A percentile compares a stretch with the other conserved stretches of the same genome.
Evolutionary conservation across 179 eudicot species (phyloP).

Genomic region (Silene coronaria): DNA sequence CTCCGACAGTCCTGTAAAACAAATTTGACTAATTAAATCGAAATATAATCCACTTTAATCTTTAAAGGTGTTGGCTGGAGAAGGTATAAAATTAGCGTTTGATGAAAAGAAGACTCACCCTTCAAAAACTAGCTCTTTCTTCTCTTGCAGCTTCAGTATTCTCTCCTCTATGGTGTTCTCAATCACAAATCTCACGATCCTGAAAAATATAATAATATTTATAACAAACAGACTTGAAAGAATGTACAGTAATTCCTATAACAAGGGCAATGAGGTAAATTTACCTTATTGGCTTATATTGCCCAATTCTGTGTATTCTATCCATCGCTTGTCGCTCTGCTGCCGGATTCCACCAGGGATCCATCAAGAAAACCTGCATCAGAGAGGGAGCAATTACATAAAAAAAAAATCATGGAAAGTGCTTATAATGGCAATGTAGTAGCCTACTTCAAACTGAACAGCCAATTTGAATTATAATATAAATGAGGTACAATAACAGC

Average conservation of each 20-base stretch:
- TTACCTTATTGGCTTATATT: slow-evolving; percentile 86
- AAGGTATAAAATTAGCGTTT: neutral
- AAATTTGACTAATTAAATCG: neutral
- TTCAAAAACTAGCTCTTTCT: slow-evolving; percentile 86
- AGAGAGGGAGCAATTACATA: neutral
- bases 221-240: neutral
- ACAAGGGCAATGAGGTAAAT: neutral
- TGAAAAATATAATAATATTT: neutral
- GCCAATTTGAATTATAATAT: neutral
- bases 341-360: slow-evolving; percentile 99
- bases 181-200: slow-evolving; percentile 83
- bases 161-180: slow-evolving; percentile 87
- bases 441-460: neutral
- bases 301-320: slow-evolving; percentile 91
- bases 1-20: slow-evolving; percentile 78
- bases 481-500: too few species aligned
- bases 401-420: neutral
- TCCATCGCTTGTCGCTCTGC: slow-evolving; percentile 93
- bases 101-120: slow-evolving; percentile 46
- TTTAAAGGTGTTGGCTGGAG: neutral
- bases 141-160: slow-evolving; percentile 82
- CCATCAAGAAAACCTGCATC: slow-evolving; percentile 86
- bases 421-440: too few species aligned
- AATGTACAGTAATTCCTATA: neutral
- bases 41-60: neutral